Base-by-base conservation (phyloP, 2,329 filamentous ascomycete species). In the Fusarium decemcellulare region DNA sequence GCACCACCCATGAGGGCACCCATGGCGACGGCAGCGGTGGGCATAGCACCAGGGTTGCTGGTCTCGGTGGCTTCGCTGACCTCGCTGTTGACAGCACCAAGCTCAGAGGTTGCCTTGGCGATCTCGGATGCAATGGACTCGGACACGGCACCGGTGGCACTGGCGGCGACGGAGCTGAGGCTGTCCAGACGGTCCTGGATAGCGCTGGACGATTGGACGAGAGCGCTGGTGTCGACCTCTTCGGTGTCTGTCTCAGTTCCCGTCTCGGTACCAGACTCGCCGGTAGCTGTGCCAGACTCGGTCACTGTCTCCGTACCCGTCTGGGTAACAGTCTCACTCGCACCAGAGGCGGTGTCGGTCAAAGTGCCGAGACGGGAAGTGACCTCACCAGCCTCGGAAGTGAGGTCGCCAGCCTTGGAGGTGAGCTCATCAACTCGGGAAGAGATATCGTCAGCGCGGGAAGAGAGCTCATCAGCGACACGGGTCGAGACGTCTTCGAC, bases 1-100 rank as follows among this genome's bases (percentile, higher is more conserved):
- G 81, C 83, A 70, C 83, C 84, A 27, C 83, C 84, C 51, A 85
- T 75, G 61, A 86, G 77, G 27, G 83, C 84, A 34, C 83, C 83
- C 48, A 86, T 75, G 18, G 80, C 83, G 43, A 85, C 69, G 30
- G 79, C 82, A 30, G 78, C 84, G 15, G 82, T 84, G 65, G 78
- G 79, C 59, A 74, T 72, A 47, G 80, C 74, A 50, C 74, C 78
- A 8, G 79, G 78, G 59, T 73, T 68, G 56, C 72, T 64, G 32
- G 32, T 34, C 32, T 9, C 12, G 47, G 60, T 65, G 16, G 67
- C 59, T 18, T 69, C 67, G 43, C 64, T 67, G 32, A 71, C 71
- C 29, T 55, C 66, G 60, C 53, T 65, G 30, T 44, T 63, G 12
- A 68, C 46, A 9, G 42, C 51, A 59, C 58, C 58, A 40, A 56